Conservation (phyloP, 2,329 filamentous ascomycete genomes). For the Aspergillus spinulosporus region DNA sequence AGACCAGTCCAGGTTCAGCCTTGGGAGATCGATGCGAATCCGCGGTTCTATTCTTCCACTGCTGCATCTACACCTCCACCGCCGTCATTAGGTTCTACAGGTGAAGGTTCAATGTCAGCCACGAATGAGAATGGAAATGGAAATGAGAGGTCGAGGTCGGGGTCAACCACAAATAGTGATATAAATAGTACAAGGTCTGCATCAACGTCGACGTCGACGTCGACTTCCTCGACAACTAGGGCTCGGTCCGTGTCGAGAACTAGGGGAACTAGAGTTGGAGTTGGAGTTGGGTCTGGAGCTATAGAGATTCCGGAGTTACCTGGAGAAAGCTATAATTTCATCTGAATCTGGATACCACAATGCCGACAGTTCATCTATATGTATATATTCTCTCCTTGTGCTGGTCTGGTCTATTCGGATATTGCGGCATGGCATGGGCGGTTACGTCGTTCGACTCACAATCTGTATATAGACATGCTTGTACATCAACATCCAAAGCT, state of each 20-base stretch:
- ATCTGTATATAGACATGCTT: too few species aligned
- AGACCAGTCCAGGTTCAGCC: neutral
- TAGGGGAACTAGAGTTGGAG: neutral
- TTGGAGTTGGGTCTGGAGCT: neutral
- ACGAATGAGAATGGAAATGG: neutral
- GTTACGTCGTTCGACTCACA: too few species aligned
- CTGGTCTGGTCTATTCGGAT: too few species aligned
- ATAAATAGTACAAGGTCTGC: neutral
- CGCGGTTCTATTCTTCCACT: too few species aligned
- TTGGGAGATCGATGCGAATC: slow-evolving; percentile 3
- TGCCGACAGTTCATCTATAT: too few species aligned
- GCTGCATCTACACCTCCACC: neutral
- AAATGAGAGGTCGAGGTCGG: neutral
- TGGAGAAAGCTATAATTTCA: slow-evolving; percentile 2
- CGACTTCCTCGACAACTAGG: neutral
- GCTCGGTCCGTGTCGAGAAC: neutral
- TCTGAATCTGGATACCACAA: neutral
- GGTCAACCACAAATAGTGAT: neutral
- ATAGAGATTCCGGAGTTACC: slow-evolving; percentile 5
- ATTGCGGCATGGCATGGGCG: too few species aligned
- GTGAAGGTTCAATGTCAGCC: too few species aligned
- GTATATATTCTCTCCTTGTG: too few species aligned
- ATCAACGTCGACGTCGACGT: neutral
- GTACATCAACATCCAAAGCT: too few species aligned
- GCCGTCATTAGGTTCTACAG: too few species aligned